Evolutionary conservation across 164 flowering plant genomes (phyloP), one percentile per base, ranked within the genome.

Genomic region (Aristolochia californica): DNA sequence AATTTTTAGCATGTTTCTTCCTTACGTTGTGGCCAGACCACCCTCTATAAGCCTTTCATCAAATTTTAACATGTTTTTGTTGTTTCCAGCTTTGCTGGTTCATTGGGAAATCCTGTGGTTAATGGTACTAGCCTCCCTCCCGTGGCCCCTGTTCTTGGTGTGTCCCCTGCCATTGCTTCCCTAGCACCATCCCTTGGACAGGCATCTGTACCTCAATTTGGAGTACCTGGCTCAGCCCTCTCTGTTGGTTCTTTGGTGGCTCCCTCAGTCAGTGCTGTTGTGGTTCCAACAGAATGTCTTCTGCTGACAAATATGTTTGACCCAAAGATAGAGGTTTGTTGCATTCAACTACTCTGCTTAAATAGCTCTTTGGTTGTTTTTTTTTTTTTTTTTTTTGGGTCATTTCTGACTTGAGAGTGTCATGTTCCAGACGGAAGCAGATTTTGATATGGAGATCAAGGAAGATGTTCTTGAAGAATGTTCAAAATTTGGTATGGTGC

Each of bases 401-500:
- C 13, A 2, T 55, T 48, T 22, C 1, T 34, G 40, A 4, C 21
- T 5, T 28, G 44, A 28, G 16, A 3, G 26, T 55, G 9, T 70
- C 48, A 45, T 71, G 8, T 51, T 72, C 64, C 91, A 91, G 98
- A 66, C 65, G 49, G 96, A 85, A 7, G 95, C 91, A 10, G 96
- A 91, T 61, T 87, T 82, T 74, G 88, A 84, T 70, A n/a, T 77
- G 68, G 90, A 82, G 52, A 84, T 87, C 25, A 81, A 80, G 72
- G 98, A 82, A 10, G 96, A 91, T 57, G 98, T 91, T n/a, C 77
- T 75, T 43, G 88, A 79, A 58, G 98, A 91, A 70, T 91, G 98
- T 67, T 91, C 98, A 17, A 83, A 83, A 38, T 88, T 74, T 67
- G 98, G 98, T 20, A 61, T 68, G 8, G 88, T 91, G 67, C 80